Evolutionary conservation across 805 yeast genomes (phyloP).

Genomic region (Clavispora carvajalis): DNA sequence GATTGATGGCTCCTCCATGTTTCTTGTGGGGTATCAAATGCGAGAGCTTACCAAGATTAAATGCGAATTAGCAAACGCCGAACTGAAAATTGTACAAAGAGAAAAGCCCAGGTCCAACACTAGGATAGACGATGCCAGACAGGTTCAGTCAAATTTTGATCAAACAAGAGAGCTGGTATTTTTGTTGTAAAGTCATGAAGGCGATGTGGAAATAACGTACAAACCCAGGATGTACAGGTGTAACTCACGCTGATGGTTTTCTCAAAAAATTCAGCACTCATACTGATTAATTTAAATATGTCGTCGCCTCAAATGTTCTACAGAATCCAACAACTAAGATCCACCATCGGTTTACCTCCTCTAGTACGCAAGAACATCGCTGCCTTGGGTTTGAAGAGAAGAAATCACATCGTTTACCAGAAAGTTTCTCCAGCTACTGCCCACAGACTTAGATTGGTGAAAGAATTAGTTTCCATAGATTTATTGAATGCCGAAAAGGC

Average conservation of each 20-base stretch:
- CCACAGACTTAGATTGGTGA: slow-evolving; percentile 75
- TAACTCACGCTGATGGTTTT: neutral
- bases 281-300: too few relatives aligned
- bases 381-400: slow-evolving; percentile 68
- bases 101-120: too few relatives aligned
- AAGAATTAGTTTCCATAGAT: slow-evolving; percentile 82
- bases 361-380: slow-evolving; percentile 57
- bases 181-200: too few relatives aligned
- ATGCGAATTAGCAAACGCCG: too few relatives aligned
- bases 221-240: slow-evolving; percentile 1
- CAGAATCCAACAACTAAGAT: slow-evolving; percentile 71
- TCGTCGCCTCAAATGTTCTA: slow-evolving; percentile 20
- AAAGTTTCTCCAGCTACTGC: slow-evolving; percentile 74
- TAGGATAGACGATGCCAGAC: too few relatives aligned
- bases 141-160: too few relatives aligned
- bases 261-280: slow-evolving; percentile 1
- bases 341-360: slow-evolving; percentile 81
- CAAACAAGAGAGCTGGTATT: too few relatives aligned
- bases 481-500: slow-evolving; percentile 42
- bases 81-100: too few relatives aligned
- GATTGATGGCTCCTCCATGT: neutral
- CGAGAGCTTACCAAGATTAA: neutral
- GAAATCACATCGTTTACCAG: slow-evolving; percentile 72
- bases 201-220: too few relatives aligned
- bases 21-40: neutral